phyloP scores from a whole-genome alignment of 768 basidiomycete genomes.

The Rossbeevera mucosa region DNA sequence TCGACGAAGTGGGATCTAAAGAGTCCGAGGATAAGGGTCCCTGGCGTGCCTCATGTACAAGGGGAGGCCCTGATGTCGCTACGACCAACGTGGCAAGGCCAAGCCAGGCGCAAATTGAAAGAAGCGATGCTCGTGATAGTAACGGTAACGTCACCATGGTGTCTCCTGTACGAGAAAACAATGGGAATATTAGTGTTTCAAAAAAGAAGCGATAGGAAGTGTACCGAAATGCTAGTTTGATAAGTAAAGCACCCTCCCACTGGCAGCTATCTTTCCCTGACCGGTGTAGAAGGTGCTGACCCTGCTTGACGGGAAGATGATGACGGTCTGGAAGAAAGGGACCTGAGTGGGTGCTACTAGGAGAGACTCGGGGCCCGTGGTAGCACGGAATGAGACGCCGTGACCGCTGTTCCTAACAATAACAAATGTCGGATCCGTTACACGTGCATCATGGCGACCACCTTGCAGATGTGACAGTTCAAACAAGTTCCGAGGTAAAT shows the following conservation, averaged over 20 bases:
- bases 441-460: constrained; percentile 17
- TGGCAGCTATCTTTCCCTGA: background rate
- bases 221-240: background rate
- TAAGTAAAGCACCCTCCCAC: background rate
- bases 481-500: background rate
- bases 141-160: constrained; percentile 16
- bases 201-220: background rate
- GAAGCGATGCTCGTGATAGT: background rate
- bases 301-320: background rate
- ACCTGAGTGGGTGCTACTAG: background rate
- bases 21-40: constrained; percentile 6
- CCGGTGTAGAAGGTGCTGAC: background rate
- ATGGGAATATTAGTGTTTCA: background rate
- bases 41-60: constrained; percentile 20
- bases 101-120: constrained; percentile 7
- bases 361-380: background rate
- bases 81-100: constrained; percentile 7
- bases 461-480: background rate
- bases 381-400: background rate
- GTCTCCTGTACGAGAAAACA: background rate
- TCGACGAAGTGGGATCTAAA: constrained; percentile 8
- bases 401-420: constrained; percentile 6
- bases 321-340: background rate
- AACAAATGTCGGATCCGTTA: background rate
- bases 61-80: constrained; percentile 13